phyloP scores from a whole-genome alignment of 306 rosid genomes.

The Notholithocarpus densiflorus region DNA sequence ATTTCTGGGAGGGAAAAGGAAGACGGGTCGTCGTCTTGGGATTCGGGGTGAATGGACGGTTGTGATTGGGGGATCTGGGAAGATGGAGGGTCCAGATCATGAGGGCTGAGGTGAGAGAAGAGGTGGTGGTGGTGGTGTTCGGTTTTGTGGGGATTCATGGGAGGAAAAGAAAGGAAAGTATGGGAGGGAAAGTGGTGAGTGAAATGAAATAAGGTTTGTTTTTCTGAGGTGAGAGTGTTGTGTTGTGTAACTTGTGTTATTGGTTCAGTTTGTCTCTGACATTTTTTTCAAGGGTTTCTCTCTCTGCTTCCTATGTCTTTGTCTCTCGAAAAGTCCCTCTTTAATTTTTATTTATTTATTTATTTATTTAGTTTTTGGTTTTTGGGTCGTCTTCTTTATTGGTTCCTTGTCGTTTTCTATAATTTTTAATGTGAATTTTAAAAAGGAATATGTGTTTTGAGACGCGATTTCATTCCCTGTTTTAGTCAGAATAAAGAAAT shows the following conservation, averaged over 20 bases:
- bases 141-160: constrained; percentile 77
- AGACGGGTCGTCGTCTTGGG: constrained; percentile 20
- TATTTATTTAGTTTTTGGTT: background rate
- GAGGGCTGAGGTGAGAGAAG: constrained; percentile 17
- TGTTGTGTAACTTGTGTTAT: background rate
- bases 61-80: constrained; percentile 40
- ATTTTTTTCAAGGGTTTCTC: background rate
- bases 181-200: background rate
- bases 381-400: background rate
- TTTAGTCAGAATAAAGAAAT: too few species aligned
- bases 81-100: constrained; percentile 40
- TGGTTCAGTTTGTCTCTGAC: background rate
- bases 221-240: background rate
- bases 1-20: constrained; percentile 76
- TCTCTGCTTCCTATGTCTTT: too few species aligned
- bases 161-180: background rate
- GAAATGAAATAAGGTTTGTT: background rate
- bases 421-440: too few species aligned
- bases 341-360: background rate
- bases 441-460: too few species aligned
- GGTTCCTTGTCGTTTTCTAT: background rate
- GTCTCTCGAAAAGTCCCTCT: background rate
- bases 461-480: too few species aligned
- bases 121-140: constrained; percentile 54
- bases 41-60: constrained; percentile 41